Conservation (phyloP, 495 filamentous ascomycete genomes). For the Aspergillus olivimuriae region DNA sequence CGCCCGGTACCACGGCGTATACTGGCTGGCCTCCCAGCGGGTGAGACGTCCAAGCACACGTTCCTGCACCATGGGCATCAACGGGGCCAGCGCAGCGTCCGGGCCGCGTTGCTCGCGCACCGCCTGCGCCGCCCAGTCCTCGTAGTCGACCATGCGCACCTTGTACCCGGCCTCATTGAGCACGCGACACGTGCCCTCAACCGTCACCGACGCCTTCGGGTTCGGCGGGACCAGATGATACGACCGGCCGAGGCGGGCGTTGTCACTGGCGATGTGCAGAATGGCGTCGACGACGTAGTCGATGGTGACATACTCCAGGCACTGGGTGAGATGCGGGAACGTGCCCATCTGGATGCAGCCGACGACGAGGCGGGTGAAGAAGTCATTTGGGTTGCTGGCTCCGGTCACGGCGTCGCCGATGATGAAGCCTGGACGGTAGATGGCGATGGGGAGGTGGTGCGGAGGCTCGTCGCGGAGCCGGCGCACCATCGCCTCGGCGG, state of each 20-base stretch:
- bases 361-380: slow-evolving; percentile 16
- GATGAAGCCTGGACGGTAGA: slow-evolving; percentile 23
- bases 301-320: slow-evolving; percentile 6
- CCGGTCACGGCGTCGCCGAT: slow-evolving; percentile 14
- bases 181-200: background rate
- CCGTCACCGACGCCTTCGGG: background rate
- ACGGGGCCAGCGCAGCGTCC: slow-evolving; percentile 1
- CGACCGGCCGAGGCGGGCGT: background rate
- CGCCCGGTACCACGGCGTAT: slow-evolving; percentile 2
- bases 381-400: slow-evolving; percentile 19
- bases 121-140: slow-evolving; percentile 6
- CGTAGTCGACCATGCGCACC: background rate
- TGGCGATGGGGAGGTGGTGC: slow-evolving; percentile 11
- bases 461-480: slow-evolving; percentile 8
- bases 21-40: slow-evolving; percentile 4
- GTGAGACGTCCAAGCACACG: slow-evolving; percentile 3
- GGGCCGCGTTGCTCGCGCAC: background rate
- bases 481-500: slow-evolving; percentile 16
- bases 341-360: slow-evolving; percentile 11
- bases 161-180: background rate
- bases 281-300: background rate
- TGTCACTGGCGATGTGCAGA: background rate
- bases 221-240: background rate
- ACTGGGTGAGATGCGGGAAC: slow-evolving; percentile 11
- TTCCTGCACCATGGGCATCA: slow-evolving; percentile 12